These are phyloP conservation scores for Blastocystis sp. DNA, from an alignment of 352 stramenopile species.

Conservation along the genomic window DNA sequence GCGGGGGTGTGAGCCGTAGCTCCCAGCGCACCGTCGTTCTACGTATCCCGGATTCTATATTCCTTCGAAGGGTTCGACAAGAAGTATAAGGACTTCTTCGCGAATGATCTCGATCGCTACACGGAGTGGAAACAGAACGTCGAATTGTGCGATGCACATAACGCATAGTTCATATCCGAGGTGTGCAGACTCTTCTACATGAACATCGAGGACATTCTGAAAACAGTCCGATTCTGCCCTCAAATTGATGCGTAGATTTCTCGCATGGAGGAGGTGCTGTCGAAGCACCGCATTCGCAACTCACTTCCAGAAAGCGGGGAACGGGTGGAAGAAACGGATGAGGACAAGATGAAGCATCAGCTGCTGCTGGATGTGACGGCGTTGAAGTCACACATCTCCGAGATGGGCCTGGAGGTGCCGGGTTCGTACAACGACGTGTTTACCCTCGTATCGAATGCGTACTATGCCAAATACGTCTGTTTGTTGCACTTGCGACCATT, in stretches of 20 bases:
- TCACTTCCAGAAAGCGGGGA: neutral
- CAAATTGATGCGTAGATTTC: slow-evolving; percentile 8
- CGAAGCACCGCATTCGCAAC: slow-evolving; percentile 58
- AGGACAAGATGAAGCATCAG: slow-evolving; percentile 69
- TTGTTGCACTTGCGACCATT: neutral
- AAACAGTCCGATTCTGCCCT: neutral
- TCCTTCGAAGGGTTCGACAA: slow-evolving; percentile 48
- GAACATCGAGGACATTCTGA: slow-evolving; percentile 40
- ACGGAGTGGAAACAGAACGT: neutral
- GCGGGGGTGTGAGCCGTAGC: neutral
- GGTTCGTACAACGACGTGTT: slow-evolving; percentile 40
- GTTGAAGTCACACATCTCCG: slow-evolving; percentile 21
- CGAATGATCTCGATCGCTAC: slow-evolving; percentile 1
- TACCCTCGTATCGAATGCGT: slow-evolving; percentile 28
- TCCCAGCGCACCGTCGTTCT: slow-evolving; percentile 20
- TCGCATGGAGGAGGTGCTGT: slow-evolving; percentile 62
- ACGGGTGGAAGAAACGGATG: slow-evolving; percentile 34
- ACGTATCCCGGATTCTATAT: slow-evolving; percentile 26
- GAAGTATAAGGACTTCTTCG: neutral
- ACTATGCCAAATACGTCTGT: slow-evolving; percentile 36
- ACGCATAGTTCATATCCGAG: slow-evolving; percentile 9
- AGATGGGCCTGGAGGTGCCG: slow-evolving; percentile 26
- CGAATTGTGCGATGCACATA: neutral
- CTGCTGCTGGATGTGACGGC: slow-evolving; percentile 52
- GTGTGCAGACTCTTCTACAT: slow-evolving; percentile 15